Percentiles rank a stretch among this genome's conserved stretches.
Conservation (phyloP, 108 stramenopile species). For the Epithemia pelagica region DNA sequence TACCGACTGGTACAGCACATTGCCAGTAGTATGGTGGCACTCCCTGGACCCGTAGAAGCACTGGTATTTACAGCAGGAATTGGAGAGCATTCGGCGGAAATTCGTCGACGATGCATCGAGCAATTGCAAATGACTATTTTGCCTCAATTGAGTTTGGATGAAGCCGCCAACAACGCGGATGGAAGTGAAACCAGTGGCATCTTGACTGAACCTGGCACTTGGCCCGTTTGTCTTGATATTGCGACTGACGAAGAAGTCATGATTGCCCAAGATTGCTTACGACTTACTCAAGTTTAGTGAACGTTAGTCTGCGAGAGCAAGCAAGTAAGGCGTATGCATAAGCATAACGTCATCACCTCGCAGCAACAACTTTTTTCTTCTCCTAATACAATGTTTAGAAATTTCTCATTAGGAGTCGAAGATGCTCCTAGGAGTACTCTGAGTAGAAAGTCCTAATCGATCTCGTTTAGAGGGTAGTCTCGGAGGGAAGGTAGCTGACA, state of each 20-base stretch:
- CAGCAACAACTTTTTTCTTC: too few species aligned
- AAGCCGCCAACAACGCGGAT: slow-evolving; percentile 10
- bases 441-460: too few species aligned
- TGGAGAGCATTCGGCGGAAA: slow-evolving; percentile 34
- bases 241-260: slow-evolving; percentile 48
- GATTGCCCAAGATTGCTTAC: slow-evolving; percentile 27
- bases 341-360: too few species aligned
- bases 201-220: slow-evolving; percentile 2
- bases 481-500: too few species aligned
- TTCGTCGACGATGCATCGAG: slow-evolving; percentile 15
- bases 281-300: background rate
- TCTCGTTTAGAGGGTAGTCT: too few species aligned
- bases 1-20: slow-evolving; percentile 34
- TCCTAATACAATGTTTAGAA: too few species aligned
- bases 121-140: slow-evolving; percentile 10
- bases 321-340: too few species aligned
- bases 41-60: slow-evolving; percentile 34
- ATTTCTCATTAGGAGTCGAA: too few species aligned
- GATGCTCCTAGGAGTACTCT: too few species aligned
- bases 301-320: too few species aligned
- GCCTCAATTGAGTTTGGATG: slow-evolving; percentile 14
- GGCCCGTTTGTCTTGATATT: slow-evolving; percentile 27
- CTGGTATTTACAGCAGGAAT: slow-evolving; percentile 55
- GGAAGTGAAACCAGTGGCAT: slow-evolving; percentile 14
- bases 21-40: slow-evolving; percentile 23